Conservation (phyloP, 345 rosid genomes). For the Eucalyptus leucophloia region DNA sequence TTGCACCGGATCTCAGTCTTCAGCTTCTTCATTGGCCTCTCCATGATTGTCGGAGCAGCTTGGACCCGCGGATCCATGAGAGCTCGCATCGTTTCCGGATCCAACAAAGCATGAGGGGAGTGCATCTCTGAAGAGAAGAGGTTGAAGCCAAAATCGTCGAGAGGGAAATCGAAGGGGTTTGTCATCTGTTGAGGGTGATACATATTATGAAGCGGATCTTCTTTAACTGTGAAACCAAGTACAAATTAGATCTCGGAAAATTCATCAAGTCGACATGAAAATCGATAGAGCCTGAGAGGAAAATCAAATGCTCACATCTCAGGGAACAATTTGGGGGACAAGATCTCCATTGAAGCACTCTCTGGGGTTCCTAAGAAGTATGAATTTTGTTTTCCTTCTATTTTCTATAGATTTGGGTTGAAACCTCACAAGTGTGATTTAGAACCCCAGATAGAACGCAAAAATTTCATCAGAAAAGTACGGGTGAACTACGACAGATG, state of each 20-base stretch:
- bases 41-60: not conserved
- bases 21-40: conserved; percentile 17
- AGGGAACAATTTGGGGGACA: conserved; percentile 16
- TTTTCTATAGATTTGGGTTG: not conserved
- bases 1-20: conserved; percentile 12
- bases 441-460: not conserved
- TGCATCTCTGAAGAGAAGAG: not conserved
- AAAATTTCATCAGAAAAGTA: not conserved
- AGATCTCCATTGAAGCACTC: conserved; percentile 5
- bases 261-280: not conserved
- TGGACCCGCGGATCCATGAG: not conserved
- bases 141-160: not conserved
- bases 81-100: not conserved
- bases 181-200: not conserved
- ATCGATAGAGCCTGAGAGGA: not conserved
- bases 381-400: not conserved
- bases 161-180: not conserved
- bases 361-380: not conserved
- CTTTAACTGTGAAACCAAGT: not conserved
- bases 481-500: not conserved
- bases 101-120: not conserved
- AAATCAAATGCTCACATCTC: conserved; percentile 2
- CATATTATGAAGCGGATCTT: not conserved
- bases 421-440: not conserved
- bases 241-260: not conserved